These are phyloP conservation scores for Geoglossum cookeanum DNA, from an alignment of 2,329 filamentous ascomycete genomes.

Conservation along the genomic window DNA sequence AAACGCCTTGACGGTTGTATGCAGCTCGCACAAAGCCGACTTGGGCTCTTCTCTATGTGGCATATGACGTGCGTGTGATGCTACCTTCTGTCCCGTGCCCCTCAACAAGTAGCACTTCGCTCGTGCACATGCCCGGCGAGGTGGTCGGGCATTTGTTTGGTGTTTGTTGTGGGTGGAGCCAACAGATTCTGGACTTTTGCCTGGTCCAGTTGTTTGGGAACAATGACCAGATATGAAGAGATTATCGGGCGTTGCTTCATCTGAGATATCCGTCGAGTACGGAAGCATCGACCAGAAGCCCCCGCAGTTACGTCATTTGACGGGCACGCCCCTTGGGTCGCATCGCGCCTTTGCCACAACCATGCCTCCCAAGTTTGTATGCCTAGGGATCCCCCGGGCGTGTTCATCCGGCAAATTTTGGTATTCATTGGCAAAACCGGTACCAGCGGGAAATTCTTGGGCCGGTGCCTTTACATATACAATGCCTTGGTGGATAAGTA, in stretches of 20 bases:
- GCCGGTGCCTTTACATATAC: too few species aligned
- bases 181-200: not conserved
- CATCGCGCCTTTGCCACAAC: too few species aligned
- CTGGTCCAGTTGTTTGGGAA: not conserved
- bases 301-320: too few species aligned
- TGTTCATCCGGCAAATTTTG: too few species aligned
- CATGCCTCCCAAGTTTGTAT: too few species aligned
- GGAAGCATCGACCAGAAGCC: too few species aligned
- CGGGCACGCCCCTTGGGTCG: too few species aligned
- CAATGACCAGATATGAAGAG: not conserved
- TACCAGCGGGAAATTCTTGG: too few species aligned
- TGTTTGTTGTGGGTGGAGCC: not conserved
- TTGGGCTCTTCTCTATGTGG: not conserved
- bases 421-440: too few species aligned
- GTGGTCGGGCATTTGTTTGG: not conserved
- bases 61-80: not conserved
- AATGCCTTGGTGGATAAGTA: not conserved
- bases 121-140: not conserved
- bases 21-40: not conserved
- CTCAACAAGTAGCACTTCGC: not conserved
- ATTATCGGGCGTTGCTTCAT: not conserved
- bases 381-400: too few species aligned
- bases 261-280: not conserved
- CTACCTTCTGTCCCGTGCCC: constrained; percentile 2
- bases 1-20: not conserved